Evolutionary conservation across 805 yeast species (phyloP).

Genomic region (Hanseniaspora guilliermondii): DNA sequence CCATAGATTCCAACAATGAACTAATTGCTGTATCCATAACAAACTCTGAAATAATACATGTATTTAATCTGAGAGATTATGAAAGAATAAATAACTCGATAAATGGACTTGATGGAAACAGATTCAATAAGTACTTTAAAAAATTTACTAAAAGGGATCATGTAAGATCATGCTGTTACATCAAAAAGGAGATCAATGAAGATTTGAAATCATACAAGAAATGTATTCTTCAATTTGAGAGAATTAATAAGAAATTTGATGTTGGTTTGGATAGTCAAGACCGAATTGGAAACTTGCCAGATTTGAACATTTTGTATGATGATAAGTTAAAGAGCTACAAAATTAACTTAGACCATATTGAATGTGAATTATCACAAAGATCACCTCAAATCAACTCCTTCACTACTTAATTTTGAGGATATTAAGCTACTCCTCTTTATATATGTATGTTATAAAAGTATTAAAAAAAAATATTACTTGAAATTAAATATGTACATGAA

Average conservation of each 20-base stretch:
- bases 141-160: constrained; percentile 11
- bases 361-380: background rate
- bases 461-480: background rate
- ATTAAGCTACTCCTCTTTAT: background rate
- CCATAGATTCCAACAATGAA: constrained; percentile 49
- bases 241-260: constrained; percentile 9
- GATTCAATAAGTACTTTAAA: constrained; percentile 9
- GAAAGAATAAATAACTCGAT: background rate
- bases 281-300: background rate
- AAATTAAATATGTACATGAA: too few species aligned
- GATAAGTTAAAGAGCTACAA: background rate
- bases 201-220: background rate
- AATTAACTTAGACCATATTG: background rate
- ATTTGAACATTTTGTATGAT: background rate
- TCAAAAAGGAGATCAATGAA: background rate
- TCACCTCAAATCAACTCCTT: constrained; percentile 1
- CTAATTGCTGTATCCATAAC: constrained; percentile 63
- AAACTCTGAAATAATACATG: constrained; percentile 80
- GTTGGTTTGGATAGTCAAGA: background rate
- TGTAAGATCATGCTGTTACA: constrained; percentile 5
- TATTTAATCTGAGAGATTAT: constrained; percentile 52
- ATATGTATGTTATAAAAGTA: background rate
- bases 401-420: too few species aligned
- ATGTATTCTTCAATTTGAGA: constrained; percentile 9
- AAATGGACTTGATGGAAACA: background rate